Evolutionary conservation across 176 grass and related monocot species (phyloP).

Genomic region (Coix lacrymajobi): DNA sequence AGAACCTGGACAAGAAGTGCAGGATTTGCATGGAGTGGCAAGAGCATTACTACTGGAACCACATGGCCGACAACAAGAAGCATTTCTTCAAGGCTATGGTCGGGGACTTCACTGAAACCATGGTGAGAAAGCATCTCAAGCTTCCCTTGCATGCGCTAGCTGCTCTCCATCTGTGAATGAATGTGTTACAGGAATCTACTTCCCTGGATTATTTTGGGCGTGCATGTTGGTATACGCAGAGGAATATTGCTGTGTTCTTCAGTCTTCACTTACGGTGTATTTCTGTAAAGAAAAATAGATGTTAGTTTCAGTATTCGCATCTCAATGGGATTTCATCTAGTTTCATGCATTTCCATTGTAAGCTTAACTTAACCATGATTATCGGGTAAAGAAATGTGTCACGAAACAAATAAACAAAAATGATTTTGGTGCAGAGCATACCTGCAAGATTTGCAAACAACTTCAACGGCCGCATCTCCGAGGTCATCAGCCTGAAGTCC

Average conservation of each 20-base stretch:
- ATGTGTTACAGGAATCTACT: not conserved
- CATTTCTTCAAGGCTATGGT: constrained; percentile 39
- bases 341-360: not conserved
- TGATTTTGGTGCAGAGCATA: constrained; percentile 11
- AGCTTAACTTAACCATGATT: not conserved
- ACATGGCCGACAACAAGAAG: constrained; percentile 38
- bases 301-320: not conserved
- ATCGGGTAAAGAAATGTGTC: not conserved
- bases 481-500: constrained; percentile 23
- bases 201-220: not conserved
- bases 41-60: constrained; percentile 51
- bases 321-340: not conserved
- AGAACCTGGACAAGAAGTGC: constrained; percentile 16
- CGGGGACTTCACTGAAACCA: constrained; percentile 35
- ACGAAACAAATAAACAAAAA: not conserved
- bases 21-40: constrained; percentile 27
- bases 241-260: not conserved
- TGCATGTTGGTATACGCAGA: not conserved
- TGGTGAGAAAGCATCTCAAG: constrained; percentile 14
- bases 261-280: not conserved
- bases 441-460: constrained; percentile 32
- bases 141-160: not conserved
- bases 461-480: constrained; percentile 37
- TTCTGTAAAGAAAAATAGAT: not conserved
- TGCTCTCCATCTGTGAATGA: not conserved